Evolutionary conservation across 805 yeast genomes (phyloP).

Genomic region (Pichia membranifaciens): DNA sequence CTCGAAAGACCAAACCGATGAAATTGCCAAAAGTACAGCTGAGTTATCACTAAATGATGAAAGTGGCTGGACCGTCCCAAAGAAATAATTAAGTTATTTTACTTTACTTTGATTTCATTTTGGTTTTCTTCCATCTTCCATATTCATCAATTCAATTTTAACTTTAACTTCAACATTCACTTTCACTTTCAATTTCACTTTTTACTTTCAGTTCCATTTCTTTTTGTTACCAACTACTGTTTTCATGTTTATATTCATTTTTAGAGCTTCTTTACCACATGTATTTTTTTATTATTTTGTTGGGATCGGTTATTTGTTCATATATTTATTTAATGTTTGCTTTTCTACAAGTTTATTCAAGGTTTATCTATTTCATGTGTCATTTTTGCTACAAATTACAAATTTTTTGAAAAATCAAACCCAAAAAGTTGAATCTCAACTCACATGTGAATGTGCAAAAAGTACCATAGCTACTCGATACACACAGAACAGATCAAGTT

Average conservation of each 20-base stretch:
- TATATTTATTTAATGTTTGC: conserved; percentile 3
- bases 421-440: neutral
- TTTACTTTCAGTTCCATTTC: no score
- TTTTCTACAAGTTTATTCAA: conserved; percentile 5
- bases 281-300: conserved; percentile 7
- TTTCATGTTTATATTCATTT: conserved; percentile 9
- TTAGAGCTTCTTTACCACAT: conserved; percentile 1
- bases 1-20: neutral
- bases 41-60: conserved; percentile 34
- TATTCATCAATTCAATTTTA: neutral
- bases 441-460: no score
- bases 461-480: no score
- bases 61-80: conserved; percentile 35
- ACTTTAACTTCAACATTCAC: neutral
- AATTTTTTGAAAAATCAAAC: neutral
- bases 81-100: no score
- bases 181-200: neutral
- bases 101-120: conserved; percentile 1
- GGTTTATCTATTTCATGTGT: neutral
- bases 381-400: neutral
- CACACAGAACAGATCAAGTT: no score
- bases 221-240: no score
- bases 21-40: conserved; percentile 32
- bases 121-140: neutral
- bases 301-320: conserved; percentile 6